phyloP scores from a whole-genome alignment of 495 filamentous ascomycete genomes.

The Aspergillus homomorphus region DNA sequence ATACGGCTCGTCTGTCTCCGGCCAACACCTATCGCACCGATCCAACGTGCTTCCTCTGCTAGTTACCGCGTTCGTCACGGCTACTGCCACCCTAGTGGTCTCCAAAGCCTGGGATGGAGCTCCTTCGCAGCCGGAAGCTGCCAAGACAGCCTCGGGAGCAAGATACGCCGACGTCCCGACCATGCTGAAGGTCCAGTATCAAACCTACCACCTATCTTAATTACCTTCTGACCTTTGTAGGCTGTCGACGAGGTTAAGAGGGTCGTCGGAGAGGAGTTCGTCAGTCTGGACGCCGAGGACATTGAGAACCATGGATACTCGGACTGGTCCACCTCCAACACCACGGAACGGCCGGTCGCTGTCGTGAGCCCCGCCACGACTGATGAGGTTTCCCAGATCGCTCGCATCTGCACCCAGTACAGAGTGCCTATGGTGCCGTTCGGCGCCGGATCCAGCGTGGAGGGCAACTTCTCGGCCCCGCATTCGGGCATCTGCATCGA shows the following conservation, averaged over 20 bases:
- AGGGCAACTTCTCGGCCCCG: constrained; percentile 76
- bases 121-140: neutral
- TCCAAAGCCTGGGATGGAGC: neutral
- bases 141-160: neutral
- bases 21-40: neutral
- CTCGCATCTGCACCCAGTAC: constrained; percentile 69
- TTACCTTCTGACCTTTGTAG: constrained; percentile 2
- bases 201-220: neutral
- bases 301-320: constrained; percentile 72
- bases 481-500: constrained; percentile 78
- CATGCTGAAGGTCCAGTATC: constrained; percentile 14
- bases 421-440: constrained; percentile 69
- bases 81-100: neutral
- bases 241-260: constrained; percentile 49
- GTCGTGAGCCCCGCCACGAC: constrained; percentile 70
- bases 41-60: neutral
- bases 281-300: constrained; percentile 75
- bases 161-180: constrained; percentile 12
- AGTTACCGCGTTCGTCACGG: neutral
- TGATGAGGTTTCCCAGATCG: constrained; percentile 67
- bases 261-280: constrained; percentile 59
- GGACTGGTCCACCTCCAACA: constrained; percentile 75
- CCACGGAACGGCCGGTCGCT: constrained; percentile 63
- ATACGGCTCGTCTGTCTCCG: neutral
- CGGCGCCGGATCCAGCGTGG: constrained; percentile 73